These are phyloP conservation scores for Mrakia gelida DNA, from an alignment of 768 basidiomycete species.

Conservation along the genomic window DNA sequence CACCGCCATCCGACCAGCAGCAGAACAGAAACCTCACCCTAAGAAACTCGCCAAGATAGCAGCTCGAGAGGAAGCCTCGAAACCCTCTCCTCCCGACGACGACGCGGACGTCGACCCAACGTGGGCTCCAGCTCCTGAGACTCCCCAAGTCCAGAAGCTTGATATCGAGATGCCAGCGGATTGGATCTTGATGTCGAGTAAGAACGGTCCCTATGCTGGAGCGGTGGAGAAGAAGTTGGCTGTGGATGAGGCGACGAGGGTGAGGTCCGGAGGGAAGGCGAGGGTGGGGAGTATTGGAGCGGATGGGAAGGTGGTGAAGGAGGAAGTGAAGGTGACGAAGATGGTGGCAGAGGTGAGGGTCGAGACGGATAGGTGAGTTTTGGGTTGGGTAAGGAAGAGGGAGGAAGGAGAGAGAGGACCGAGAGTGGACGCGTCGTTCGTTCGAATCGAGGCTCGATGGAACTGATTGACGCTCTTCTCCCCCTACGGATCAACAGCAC, in stretches of 20 bases:
- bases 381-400: no score
- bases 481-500: no score
- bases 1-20: constrained; percentile 5
- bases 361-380: neutral
- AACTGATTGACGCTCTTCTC: no score
- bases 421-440: constrained; percentile 11
- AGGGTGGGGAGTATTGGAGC: neutral
- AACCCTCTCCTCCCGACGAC: neutral
- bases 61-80: neutral
- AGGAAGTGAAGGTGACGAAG: neutral
- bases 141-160: neutral
- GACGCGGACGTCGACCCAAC: neutral
- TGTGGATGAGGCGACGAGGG: neutral
- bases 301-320: constrained; percentile 2
- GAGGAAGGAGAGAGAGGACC: neutral
- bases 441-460: neutral
- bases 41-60: neutral
- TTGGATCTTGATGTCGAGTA: neutral
- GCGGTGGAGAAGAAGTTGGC: constrained; percentile 3
- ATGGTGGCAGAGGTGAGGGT: neutral
- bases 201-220: neutral
- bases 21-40: neutral
- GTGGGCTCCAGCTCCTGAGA: neutral
- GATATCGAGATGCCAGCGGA: constrained; percentile 5
- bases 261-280: neutral